These are phyloP conservation scores for Leccinellum rugosiceps DNA, from an alignment of 768 basidiomycete genomes.

Conservation along the genomic window DNA sequence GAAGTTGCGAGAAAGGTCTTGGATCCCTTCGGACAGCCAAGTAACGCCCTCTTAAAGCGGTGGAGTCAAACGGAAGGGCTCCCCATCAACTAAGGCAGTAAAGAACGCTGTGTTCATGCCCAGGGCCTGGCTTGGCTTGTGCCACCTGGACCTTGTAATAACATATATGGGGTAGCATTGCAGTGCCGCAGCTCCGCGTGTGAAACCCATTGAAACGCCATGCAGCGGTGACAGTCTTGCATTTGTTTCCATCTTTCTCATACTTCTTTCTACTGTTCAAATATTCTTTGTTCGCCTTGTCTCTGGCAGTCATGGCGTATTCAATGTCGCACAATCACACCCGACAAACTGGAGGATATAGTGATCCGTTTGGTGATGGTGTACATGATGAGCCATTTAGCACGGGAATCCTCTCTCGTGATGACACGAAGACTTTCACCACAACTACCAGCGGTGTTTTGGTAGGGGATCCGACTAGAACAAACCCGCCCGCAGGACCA, in stretches of 20 bases:
- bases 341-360: constrained; percentile 9
- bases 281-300: constrained; percentile 13
- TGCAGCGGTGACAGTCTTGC: not conserved
- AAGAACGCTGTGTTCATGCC: not conserved
- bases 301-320: constrained; percentile 27
- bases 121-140: not conserved
- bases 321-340: constrained; percentile 7
- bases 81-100: constrained; percentile 19
- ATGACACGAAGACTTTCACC: constrained; percentile 19
- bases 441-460: constrained; percentile 22
- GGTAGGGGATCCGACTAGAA: constrained; percentile 8
- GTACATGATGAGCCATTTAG: constrained; percentile 22
- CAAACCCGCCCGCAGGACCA: constrained; percentile 4
- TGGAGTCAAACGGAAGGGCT: constrained; percentile 39
- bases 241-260: not conserved
- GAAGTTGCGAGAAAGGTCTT: constrained; percentile 40
- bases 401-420: constrained; percentile 6
- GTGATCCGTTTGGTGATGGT: constrained; percentile 29
- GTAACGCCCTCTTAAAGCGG: constrained; percentile 35
- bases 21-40: constrained; percentile 40
- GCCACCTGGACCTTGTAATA: not conserved
- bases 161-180: not conserved
- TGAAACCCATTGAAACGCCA: constrained; percentile 4
- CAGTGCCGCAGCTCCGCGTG: constrained; percentile 13
- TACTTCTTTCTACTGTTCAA: not conserved